These are phyloP conservation scores for Blastobotrys aristatus DNA, from an alignment of 1,139 yeast species.

Conservation along the genomic window DNA sequence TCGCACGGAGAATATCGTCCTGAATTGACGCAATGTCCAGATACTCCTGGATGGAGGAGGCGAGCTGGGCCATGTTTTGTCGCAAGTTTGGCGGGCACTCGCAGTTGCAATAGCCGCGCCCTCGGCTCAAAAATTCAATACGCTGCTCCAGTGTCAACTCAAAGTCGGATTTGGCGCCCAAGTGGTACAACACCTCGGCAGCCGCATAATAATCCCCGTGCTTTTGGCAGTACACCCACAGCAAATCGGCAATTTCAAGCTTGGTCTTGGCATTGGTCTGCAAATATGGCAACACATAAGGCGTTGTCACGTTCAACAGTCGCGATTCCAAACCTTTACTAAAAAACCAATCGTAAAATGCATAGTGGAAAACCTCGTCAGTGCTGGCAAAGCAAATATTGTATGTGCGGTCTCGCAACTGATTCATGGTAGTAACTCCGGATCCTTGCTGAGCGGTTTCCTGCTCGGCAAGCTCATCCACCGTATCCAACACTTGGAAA, in stretches of 20 bases:
- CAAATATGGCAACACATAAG: conserved; percentile 71
- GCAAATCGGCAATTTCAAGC: conserved; percentile 67
- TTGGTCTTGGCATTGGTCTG: conserved; percentile 66
- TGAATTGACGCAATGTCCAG: conserved; percentile 87
- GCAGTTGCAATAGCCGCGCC: conserved; percentile 88
- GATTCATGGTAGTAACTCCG: conserved; percentile 39
- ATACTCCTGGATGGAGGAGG: conserved; percentile 68
- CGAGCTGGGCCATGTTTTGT: conserved; percentile 63
- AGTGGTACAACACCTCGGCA: conserved; percentile 69
- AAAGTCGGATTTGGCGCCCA: conserved; percentile 67
- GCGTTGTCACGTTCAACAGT: conserved; percentile 73
- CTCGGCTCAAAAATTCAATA: conserved; percentile 84
- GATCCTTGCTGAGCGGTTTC: conserved; percentile 33
- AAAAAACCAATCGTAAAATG: conserved; percentile 90
- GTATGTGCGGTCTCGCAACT: conserved; percentile 67
- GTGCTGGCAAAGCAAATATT: conserved; percentile 64
- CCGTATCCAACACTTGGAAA: conserved; percentile 65
- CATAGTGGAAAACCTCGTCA: conserved; percentile 83
- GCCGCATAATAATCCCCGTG: conserved; percentile 76
- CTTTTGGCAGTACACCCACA: conserved; percentile 88
- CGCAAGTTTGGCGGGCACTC: conserved; percentile 73
- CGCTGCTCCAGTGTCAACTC: conserved; percentile 63
- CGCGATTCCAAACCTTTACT: conserved; percentile 71
- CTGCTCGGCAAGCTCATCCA: conserved; percentile 62
- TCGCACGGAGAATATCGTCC: conserved; percentile 64